Base-by-base conservation (phyloP, 2,329 filamentous ascomycete species). In the Hortaea werneckii region DNA sequence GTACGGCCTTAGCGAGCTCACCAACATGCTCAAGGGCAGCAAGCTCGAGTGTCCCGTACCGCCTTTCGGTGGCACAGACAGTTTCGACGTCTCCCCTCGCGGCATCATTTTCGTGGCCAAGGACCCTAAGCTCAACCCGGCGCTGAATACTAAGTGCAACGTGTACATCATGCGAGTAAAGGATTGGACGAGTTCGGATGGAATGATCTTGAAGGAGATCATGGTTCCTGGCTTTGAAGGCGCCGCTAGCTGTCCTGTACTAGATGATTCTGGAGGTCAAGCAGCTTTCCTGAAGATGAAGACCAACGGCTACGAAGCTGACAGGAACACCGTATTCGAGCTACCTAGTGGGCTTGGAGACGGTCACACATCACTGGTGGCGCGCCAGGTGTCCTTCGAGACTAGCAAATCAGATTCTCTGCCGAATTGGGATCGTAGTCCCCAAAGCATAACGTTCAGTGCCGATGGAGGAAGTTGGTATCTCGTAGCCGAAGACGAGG, bases 201-300 rank as follows among this genome's bases (percentile, higher is more conserved):
- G 79, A 50, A 68, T 73, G 26, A 47, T 62, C 44, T 79, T 73
- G 4, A 73, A 70, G 58, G 67, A 76, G 44, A 70, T 78, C 45
- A 72, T 74, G 60, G 83, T 78, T 20, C 76, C 72, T 68, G 68
- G 58, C 62, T 85, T 58, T 67, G 72, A 71, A 49, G 85, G 85
- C 5, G 86, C 87, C 54, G 78, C 75, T 26, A 72, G 72, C 12
- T 69, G 68, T 2, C 87, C 88, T 0, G 74, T 77, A 0, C 94
- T 94, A 66, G 89, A 86, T 3, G 79, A 79, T 4, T 75, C 83
- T 57, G 85, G 86, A 7, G 77, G 73, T 32, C 76, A 77, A 49
- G 70, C 90, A 27, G 86, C 79, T 1, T 95, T 94, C 62, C 73
- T 86, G 29, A 79, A 85, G 50, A 94, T 94, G 88, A 76, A 77